Base-by-base conservation (phyloP, 768 basidiomycete species). In the Boletus rubroflammeus region DNA sequence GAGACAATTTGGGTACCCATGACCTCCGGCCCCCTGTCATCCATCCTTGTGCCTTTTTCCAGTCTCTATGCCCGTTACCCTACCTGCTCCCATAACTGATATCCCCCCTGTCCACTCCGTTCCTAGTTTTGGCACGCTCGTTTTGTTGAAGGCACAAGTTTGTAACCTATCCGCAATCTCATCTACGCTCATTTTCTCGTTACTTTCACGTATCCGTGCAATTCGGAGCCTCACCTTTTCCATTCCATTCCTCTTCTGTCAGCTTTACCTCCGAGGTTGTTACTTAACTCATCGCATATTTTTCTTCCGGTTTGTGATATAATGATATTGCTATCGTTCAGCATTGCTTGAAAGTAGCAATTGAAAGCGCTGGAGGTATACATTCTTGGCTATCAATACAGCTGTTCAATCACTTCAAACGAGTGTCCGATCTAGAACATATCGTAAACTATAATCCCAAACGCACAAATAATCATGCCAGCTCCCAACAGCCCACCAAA, bases 381-480 rank as follows among this genome's bases (percentile, higher is more conserved):
- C 15, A 23, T 25, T 28, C 6, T 31, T 44, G 38, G 19, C n/a
- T 8, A 34, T 32, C 36, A 15, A 28, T 35, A 25, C 23, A 48
- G 25, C 19, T 44, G 19, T n/a, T 44, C 32, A 13, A 47, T 28
- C 25, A 31, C 25, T 14, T 40, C 38, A 25, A 21, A 26, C 32
- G 23, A 38, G 17, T n/a, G 11, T 26, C 44, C 23, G 23, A 45
- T 43, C 66, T 72, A 73, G 53, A 79, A 72, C 80, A 88, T 84
- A 60, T 91, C 90, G 55, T 83, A 83, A 28, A 79, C 83, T 50
- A 98, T 75, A 32, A 96, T 78, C 2, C 80, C 86, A 65, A 98
- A 98, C 2, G 93, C 94, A 11, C 79, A 73, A 11, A 93, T 80
- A 59, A 98, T 96, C 62, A 85, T 79, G 19, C 81, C 80, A 47